Conservation (phyloP, 352 stramenopile species). For the Globisporangium camurandrum region DNA sequence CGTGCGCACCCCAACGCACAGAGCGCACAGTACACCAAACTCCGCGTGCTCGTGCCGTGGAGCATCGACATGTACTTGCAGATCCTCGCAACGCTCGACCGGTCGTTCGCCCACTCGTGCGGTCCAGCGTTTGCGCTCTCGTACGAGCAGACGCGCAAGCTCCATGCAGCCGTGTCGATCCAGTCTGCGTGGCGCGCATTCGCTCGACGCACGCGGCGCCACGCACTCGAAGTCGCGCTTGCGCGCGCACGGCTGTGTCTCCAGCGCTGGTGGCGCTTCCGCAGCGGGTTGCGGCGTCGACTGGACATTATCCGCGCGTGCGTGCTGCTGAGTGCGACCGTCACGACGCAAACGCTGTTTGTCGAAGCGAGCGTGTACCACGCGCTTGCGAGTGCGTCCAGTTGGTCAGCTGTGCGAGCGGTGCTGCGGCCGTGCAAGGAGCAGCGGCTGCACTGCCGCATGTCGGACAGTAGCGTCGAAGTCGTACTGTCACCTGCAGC, state of each 20-base stretch:
- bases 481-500: slow-evolving; percentile 35
- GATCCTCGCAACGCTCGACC: slow-evolving; percentile 39
- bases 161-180: slow-evolving; percentile 39
- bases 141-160: slow-evolving; percentile 40
- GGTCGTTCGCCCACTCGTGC: slow-evolving; percentile 1
- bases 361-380: slow-evolving; percentile 55
- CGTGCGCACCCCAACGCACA: neutral
- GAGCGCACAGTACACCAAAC: slow-evolving; percentile 24
- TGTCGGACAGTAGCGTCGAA: slow-evolving; percentile 30
- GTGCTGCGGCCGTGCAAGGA: slow-evolving; percentile 33
- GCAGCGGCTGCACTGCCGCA: slow-evolving; percentile 36
- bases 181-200: slow-evolving; percentile 48
- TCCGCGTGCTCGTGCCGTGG: slow-evolving; percentile 63
- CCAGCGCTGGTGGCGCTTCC: slow-evolving; percentile 64
- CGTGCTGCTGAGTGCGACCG: slow-evolving; percentile 36
- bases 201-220: slow-evolving; percentile 25
- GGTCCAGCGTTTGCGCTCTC: slow-evolving; percentile 36
- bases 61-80: slow-evolving; percentile 77
- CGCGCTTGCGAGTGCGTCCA: slow-evolving; percentile 18
- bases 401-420: slow-evolving; percentile 24
- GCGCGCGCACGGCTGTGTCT: slow-evolving; percentile 45
- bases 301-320: slow-evolving; percentile 43
- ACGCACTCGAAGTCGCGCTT: slow-evolving; percentile 46
- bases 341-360: slow-evolving; percentile 61
- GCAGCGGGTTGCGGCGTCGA: slow-evolving; percentile 29